phyloP scores from a whole-genome alignment of 2,329 filamentous ascomycete genomes.

The Fusarium illudens region DNA sequence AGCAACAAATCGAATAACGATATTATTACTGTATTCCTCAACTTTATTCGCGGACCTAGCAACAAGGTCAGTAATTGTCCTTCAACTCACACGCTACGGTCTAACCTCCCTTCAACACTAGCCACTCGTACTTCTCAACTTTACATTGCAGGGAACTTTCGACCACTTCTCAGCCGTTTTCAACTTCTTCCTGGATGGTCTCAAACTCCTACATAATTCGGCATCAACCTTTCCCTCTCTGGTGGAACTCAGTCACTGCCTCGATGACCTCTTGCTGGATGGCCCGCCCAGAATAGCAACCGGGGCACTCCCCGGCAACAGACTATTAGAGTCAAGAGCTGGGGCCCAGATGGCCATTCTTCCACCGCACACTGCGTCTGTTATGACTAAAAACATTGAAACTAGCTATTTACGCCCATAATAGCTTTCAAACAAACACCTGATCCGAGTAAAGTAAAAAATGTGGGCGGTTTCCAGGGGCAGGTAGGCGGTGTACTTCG shows the following conservation, averaged over 20 bases:
- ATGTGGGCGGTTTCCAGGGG: too few species aligned
- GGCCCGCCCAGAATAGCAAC: neutral
- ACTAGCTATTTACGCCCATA: too few species aligned
- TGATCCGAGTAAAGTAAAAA: too few species aligned
- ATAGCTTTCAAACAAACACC: too few species aligned
- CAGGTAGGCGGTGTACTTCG: too few species aligned
- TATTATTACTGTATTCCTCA: neutral
- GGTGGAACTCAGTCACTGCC: neutral
- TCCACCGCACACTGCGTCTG: too few species aligned
- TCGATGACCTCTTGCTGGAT: neutral
- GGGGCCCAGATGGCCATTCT: too few species aligned
- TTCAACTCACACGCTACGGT: neutral
- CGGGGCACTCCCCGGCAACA: neutral
- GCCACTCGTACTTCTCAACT: neutral
- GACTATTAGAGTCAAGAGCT: too few species aligned
- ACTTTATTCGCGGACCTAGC: neutral
- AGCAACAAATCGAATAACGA: neutral
- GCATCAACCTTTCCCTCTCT: neutral
- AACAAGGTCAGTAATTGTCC: neutral
- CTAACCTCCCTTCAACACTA: neutral
- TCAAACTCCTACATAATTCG: neutral
- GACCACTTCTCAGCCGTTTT: neutral
- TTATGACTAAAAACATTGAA: too few species aligned
- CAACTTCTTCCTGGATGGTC: neutral
- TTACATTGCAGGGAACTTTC: neutral